Percentiles rank a stretch among this genome's conserved stretches.
These are phyloP conservation scores for Cystobasidium onofrii DNA, from an alignment of 768 basidiomycete genomes.

Conservation along the genomic window DNA sequence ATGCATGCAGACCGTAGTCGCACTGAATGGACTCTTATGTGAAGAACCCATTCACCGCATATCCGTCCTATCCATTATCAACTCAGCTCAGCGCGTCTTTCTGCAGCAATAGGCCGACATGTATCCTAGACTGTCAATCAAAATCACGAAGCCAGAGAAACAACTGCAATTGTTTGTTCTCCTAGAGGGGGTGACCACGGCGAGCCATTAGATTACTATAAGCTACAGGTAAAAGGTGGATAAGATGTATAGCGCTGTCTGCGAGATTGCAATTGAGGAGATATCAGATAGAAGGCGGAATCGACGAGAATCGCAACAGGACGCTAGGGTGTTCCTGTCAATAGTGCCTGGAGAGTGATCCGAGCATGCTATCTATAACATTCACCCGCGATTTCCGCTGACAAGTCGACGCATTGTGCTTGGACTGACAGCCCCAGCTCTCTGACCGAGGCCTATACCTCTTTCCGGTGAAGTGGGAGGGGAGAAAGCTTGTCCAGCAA, in stretches of 20 bases:
- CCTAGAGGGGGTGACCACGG: background rate
- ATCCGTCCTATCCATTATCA: too few relatives aligned
- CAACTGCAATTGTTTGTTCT: background rate
- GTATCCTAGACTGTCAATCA: too few relatives aligned
- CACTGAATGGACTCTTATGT: too few relatives aligned
- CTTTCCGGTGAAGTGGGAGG: background rate
- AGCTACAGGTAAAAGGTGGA: background rate
- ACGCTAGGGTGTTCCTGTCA: too few relatives aligned
- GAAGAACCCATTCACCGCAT: too few relatives aligned
- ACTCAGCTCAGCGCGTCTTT: too few relatives aligned
- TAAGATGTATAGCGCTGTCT: background rate
- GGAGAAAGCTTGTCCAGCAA: background rate
- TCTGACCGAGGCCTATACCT: slow-evolving; percentile 13
- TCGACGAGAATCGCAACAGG: too few relatives aligned
- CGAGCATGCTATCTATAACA: background rate
- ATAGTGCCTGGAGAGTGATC: background rate
- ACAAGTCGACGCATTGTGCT: slow-evolving; percentile 6
- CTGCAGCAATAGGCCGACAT: too few relatives aligned
- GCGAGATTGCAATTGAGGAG: background rate
- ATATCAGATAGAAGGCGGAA: background rate
- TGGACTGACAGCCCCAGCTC: slow-evolving; percentile 19
- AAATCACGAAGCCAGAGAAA: too few relatives aligned
- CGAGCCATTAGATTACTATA: background rate
- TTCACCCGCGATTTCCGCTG: background rate
- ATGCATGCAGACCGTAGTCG: too few relatives aligned